Conservation (phyloP, 108 stramenopile species). For the Conticribra guillardii region DNA sequence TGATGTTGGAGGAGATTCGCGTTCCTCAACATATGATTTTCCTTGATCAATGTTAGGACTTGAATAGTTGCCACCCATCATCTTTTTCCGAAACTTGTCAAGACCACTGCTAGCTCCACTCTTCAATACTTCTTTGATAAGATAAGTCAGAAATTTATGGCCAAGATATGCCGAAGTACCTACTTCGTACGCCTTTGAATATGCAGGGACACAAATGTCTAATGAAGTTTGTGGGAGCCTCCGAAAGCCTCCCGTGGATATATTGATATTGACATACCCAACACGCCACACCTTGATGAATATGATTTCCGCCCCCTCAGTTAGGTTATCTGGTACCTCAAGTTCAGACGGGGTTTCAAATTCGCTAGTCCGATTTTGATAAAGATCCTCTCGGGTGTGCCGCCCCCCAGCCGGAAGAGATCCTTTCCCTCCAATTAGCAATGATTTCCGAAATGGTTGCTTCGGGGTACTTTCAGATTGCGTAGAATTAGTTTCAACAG, state of each 20-base stretch:
- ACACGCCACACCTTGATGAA: slow-evolving; percentile 60
- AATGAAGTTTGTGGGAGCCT: slow-evolving; percentile 35
- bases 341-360: slow-evolving; percentile 1
- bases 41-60: background rate
- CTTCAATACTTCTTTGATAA: slow-evolving; percentile 52
- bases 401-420: slow-evolving; percentile 10
- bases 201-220: slow-evolving; percentile 48
- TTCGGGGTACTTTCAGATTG: slow-evolving; percentile 24
- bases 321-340: background rate
- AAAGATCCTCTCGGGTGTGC: slow-evolving; percentile 2
- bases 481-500: slow-evolving; percentile 25
- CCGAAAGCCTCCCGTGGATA: slow-evolving; percentile 47
- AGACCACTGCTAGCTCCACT: slow-evolving; percentile 57
- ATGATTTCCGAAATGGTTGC: slow-evolving; percentile 16
- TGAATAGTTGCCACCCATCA: slow-evolving; percentile 25
- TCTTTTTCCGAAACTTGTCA: slow-evolving; percentile 41
- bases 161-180: slow-evolving; percentile 44
- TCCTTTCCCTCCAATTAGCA: slow-evolving; percentile 49
- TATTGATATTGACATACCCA: slow-evolving; percentile 46
- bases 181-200: slow-evolving; percentile 52
- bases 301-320: slow-evolving; percentile 25
- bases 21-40: background rate
- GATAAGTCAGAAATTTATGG: slow-evolving; percentile 46
- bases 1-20: slow-evolving; percentile 4
- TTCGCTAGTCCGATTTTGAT: background rate